Evolutionary conservation across 345 rosid species (phyloP).

Genomic region (Aquilaria sinensis): DNA sequence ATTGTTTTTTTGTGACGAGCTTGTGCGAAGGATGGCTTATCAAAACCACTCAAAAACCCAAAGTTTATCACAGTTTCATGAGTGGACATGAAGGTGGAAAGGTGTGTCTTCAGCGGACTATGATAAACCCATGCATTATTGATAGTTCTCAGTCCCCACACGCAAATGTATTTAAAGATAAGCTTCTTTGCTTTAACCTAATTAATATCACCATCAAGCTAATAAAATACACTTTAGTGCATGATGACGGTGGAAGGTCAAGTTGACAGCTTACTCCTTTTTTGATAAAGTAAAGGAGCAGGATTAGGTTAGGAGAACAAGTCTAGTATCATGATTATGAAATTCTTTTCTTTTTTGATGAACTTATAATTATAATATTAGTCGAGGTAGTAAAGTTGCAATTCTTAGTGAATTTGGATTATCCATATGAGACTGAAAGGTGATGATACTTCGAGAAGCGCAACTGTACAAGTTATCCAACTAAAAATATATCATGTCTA

Average conservation of each 20-base stretch:
- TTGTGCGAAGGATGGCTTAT: neutral
- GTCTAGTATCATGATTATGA: slow-evolving; percentile 9
- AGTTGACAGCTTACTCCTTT: slow-evolving; percentile 19
- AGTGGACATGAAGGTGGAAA: slow-evolving; percentile 17
- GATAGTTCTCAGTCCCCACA: slow-evolving; percentile 20
- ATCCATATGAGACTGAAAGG: slow-evolving; percentile 10
- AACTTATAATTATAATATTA: too few relatives aligned
- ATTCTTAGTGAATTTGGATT: slow-evolving; percentile 18
- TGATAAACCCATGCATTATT: slow-evolving; percentile 16
- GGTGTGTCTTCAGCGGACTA: slow-evolving; percentile 19
- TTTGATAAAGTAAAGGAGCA: slow-evolving; percentile 18
- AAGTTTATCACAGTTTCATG: slow-evolving; percentile 2
- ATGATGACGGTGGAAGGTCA: slow-evolving; percentile 17
- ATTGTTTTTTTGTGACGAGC: too few relatives aligned
- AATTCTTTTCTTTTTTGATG: neutral
- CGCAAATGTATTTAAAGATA: slow-evolving; percentile 15
- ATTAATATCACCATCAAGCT: slow-evolving; percentile 33
- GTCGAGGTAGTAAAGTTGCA: slow-evolving; percentile 11
- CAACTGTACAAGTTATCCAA: too few relatives aligned
- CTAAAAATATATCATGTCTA: too few relatives aligned
- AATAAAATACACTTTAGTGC: slow-evolving; percentile 17
- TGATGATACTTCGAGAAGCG: too few relatives aligned
- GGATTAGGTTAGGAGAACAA: slow-evolving; percentile 12
- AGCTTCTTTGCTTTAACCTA: slow-evolving; percentile 22
- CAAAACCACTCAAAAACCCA: neutral